A percentile compares a stretch with the other conserved stretches of the same genome.
Evolutionary conservation across 768 basidiomycete genomes (phyloP).

Genomic region (Multifurca ochricompacta): DNA sequence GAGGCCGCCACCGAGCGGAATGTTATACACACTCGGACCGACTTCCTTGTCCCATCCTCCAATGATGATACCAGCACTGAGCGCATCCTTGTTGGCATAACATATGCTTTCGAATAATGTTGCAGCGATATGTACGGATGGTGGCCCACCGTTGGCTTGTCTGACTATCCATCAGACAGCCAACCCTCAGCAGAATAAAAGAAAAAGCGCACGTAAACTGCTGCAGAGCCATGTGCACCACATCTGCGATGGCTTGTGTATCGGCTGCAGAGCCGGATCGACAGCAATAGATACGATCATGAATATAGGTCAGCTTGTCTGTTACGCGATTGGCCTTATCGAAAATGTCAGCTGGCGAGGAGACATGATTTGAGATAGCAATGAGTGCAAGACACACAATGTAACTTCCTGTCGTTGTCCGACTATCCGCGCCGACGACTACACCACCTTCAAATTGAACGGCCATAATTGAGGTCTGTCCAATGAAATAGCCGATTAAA

Average conservation of each 20-base stretch:
- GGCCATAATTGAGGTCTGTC: conserved; percentile 98
- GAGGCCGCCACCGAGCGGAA: conserved; percentile 92
- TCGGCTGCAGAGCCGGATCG: conserved; percentile 97
- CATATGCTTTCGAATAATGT: conserved; percentile 79
- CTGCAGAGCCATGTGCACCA: conserved; percentile 77
- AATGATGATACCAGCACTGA: conserved; percentile 94
- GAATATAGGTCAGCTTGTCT: conserved; percentile 93
- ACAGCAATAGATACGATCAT: conserved; percentile 99
- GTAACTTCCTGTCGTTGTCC: conserved; percentile 94
- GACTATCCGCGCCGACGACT: conserved; percentile 93
- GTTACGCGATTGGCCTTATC: conserved; percentile 92
- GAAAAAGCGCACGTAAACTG: conserved; percentile 50
- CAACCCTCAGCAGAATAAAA: conserved; percentile 4
- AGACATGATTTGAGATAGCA: background rate
- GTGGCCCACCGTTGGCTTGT: conserved; percentile 47
- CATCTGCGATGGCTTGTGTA: conserved; percentile 93
- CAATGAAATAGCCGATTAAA: background rate
- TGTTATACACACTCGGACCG: conserved; percentile 93
- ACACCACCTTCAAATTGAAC: conserved; percentile 95
- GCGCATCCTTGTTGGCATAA: conserved; percentile 86
- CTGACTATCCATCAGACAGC: conserved; percentile 26
- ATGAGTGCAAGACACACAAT: conserved; percentile 50
- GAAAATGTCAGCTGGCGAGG: background rate
- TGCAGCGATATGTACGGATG: conserved; percentile 77
- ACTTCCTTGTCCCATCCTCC: conserved; percentile 93